Percentiles rank a stretch among this genome's conserved stretches.
Conservation (phyloP, 1,284 basidiomycete genomes). For the Cystobasidium pallidum region DNA sequence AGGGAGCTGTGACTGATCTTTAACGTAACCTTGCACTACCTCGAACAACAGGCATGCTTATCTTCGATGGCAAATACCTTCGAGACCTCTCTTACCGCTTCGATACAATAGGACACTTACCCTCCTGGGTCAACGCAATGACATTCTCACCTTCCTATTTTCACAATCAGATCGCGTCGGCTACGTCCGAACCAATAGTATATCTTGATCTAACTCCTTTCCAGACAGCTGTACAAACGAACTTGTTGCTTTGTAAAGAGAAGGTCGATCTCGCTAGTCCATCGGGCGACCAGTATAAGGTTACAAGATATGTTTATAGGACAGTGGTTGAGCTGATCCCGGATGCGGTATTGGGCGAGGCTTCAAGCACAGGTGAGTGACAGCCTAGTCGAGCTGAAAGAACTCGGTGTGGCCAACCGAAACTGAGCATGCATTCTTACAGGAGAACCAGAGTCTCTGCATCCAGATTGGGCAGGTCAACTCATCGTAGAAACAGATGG, state of each 20-base stretch:
- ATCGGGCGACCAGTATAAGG: slow-evolving; percentile 55
- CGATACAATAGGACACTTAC: slow-evolving; percentile 57
- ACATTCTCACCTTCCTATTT: slow-evolving; percentile 56
- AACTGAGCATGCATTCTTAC: too few relatives aligned
- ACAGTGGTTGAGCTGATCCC: slow-evolving; percentile 47
- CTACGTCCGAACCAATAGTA: slow-evolving; percentile 50
- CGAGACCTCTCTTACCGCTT: slow-evolving; percentile 55
- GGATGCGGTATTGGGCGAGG: slow-evolving; percentile 41
- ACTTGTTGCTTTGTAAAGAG: slow-evolving; percentile 56
- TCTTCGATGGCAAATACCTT: slow-evolving; percentile 57
- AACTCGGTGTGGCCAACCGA: too few relatives aligned
- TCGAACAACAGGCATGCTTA: slow-evolving; percentile 53
- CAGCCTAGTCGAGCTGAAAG: not conserved
- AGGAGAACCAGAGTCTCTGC: slow-evolving; percentile 49
- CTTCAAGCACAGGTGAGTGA: slow-evolving; percentile 13
- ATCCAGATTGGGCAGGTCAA: slow-evolving; percentile 51
- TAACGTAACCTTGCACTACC: too few relatives aligned
- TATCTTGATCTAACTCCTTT: slow-evolving; percentile 54
- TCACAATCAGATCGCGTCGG: slow-evolving; percentile 56
- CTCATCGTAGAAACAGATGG: slow-evolving; percentile 53
- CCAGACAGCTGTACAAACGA: slow-evolving; percentile 54
- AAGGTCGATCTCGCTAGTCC: slow-evolving; percentile 55
- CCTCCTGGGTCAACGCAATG: slow-evolving; percentile 57
- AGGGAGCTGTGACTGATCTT: too few relatives aligned
- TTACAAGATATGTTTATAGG: slow-evolving; percentile 58